Percentiles rank a stretch among this genome's conserved stretches.
Conservation (phyloP, 495 filamentous ascomycete species). For the Clavariopsis aquatica region DNA sequence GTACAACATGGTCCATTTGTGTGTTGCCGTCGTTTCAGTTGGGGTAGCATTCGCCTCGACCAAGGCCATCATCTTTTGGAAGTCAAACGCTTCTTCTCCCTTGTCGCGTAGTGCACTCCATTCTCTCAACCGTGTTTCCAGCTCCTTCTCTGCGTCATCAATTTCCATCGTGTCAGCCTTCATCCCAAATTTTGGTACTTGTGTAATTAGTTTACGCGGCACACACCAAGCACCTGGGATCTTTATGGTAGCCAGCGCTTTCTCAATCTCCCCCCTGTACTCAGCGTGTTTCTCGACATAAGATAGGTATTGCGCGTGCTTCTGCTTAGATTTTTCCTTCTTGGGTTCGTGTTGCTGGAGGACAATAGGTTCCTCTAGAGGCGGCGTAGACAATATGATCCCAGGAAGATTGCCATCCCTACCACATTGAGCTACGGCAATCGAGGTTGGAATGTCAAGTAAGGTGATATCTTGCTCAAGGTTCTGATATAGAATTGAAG, state of each 20-base stretch:
- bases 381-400: constrained; percentile 37
- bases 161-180: constrained; percentile 9
- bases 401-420: constrained; percentile 20
- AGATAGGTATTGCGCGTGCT: constrained; percentile 3
- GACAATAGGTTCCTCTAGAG: constrained; percentile 36
- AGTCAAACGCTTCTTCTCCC: constrained; percentile 32
- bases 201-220: constrained; percentile 34
- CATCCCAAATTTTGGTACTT: constrained; percentile 32
- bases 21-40: constrained; percentile 1
- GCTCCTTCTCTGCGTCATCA: constrained; percentile 27
- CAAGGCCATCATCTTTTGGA: constrained; percentile 22
- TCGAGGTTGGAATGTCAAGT: constrained; percentile 67
- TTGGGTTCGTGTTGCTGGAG: constrained; percentile 41
- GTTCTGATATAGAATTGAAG: constrained; percentile 60
- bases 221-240: constrained; percentile 49
- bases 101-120: constrained; percentile 17
- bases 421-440: constrained; percentile 46
- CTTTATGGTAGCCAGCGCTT: constrained; percentile 42
- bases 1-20: constrained; percentile 25
- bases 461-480: constrained; percentile 50
- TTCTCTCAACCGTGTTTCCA: constrained; percentile 21
- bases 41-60: constrained; percentile 7
- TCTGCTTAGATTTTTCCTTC: constrained; percentile 35
- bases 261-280: constrained; percentile 31
- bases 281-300: constrained; percentile 34